Evolutionary conservation across 257 asterid genomes (phyloP).

Genomic region (Solanum pennellii): DNA sequence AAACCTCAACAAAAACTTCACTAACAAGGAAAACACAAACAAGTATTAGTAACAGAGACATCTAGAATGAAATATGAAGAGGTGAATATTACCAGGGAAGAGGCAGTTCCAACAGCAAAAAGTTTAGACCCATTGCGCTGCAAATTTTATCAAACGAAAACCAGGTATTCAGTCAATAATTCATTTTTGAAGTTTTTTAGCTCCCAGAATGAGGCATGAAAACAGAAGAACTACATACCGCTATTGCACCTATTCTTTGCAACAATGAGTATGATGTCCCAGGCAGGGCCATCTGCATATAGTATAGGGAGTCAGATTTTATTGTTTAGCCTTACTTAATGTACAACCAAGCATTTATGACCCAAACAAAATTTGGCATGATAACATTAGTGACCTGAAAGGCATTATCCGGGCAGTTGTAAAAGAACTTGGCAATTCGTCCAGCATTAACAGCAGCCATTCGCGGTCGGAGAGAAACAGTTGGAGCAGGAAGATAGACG

Average conservation of each 20-base stretch:
- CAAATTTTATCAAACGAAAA: neutral
- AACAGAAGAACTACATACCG: constrained; percentile 25
- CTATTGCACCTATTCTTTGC: constrained; percentile 82
- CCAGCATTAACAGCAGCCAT: constrained; percentile 66
- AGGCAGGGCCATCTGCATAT: constrained; percentile 55
- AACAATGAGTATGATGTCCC: constrained; percentile 66
- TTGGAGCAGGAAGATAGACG: constrained; percentile 95
- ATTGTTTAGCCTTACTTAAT: neutral
- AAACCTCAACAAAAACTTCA: neutral
- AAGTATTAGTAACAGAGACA: neutral
- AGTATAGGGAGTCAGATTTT: neutral
- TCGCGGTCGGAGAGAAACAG: constrained; percentile 80
- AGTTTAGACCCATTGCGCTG: constrained; percentile 94
- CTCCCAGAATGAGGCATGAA: neutral
- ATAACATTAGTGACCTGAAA: constrained; percentile 46
- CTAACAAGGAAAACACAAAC: neutral
- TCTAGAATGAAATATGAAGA: neutral
- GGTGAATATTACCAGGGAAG: constrained; percentile 62
- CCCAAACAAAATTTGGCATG: neutral
- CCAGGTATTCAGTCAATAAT: constrained; percentile 1
- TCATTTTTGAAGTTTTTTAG: neutral
- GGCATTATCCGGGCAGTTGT: constrained; percentile 85
- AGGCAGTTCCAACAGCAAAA: constrained; percentile 88
- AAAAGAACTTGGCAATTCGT: constrained; percentile 60
- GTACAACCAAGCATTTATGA: neutral